These are phyloP conservation scores for Debaryomyces psychrophilus DNA, from an alignment of 1,139 yeast species.

Conservation along the genomic window DNA sequence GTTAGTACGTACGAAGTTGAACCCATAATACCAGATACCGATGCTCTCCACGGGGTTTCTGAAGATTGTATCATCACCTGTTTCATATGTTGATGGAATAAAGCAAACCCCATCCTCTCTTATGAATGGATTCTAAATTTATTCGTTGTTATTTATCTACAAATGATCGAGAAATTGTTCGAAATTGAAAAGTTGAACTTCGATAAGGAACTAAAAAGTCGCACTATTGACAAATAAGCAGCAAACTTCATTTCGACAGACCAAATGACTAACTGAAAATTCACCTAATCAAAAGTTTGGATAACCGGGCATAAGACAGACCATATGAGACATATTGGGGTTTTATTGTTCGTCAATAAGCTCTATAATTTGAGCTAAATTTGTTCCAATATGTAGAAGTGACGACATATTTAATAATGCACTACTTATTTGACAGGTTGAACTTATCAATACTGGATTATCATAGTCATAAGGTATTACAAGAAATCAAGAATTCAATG, in stretches of 20 bases:
- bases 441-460: no score
- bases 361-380: no score
- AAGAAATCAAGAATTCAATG: neutral
- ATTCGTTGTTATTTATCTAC: neutral
- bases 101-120: constrained; percentile 6
- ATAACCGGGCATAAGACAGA: neutral
- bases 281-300: neutral
- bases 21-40: constrained; percentile 62
- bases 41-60: constrained; percentile 4
- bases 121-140: neutral
- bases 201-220: constrained; percentile 2
- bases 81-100: constrained; percentile 2
- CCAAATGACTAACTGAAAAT: neutral
- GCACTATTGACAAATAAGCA: constrained; percentile 3
- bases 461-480: neutral
- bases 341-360: no score
- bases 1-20: constrained; percentile 52
- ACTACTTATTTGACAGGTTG: no score
- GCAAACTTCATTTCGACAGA: neutral
- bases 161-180: neutral
- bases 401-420: no score
- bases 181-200: neutral
- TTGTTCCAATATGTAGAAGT: no score
- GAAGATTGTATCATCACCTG: neutral
- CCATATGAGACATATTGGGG: no score